Evolutionary conservation across 1,139 yeast species (phyloP).

Genomic region (Nakaseomyces bracarensis): DNA sequence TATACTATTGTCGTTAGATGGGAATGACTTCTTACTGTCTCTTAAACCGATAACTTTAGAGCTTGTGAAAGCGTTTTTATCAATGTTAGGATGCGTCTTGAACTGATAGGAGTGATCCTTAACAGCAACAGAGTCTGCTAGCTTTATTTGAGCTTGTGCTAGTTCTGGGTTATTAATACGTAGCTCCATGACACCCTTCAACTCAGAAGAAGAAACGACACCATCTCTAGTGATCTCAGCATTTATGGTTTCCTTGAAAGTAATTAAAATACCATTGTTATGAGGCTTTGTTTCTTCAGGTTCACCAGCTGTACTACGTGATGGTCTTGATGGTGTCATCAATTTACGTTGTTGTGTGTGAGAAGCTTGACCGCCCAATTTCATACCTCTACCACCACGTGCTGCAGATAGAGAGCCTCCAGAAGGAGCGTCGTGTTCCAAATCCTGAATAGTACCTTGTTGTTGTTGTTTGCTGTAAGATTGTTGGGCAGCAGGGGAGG

Average conservation of each 20-base stretch:
- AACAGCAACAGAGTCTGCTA: conserved; percentile 37
- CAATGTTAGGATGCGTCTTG: conserved; percentile 95
- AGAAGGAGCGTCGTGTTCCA: conserved; percentile 5
- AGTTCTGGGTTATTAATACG: conserved; percentile 69
- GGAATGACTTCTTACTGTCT: conserved; percentile 74
- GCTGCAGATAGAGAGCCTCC: conserved; percentile 1
- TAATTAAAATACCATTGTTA: conserved; percentile 73
- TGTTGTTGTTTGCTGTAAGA: conserved; percentile 24
- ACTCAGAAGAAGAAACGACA: conserved; percentile 59
- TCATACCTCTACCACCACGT: conserved; percentile 24
- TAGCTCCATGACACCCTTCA: conserved; percentile 85
- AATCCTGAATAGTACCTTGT: conserved; percentile 10
- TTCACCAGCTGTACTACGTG: conserved; percentile 21
- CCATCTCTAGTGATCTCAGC: conserved; percentile 86
- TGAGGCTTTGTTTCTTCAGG: conserved; percentile 19
- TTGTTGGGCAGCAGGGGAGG: conserved; percentile 33
- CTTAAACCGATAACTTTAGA: conserved; percentile 60
- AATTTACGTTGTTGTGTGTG: conserved; percentile 13
- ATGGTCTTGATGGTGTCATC: conserved; percentile 14
- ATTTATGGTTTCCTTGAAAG: conserved; percentile 66
- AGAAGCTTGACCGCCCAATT: conserved; percentile 21
- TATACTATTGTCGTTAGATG: conserved; percentile 79
- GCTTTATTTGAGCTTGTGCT: conserved; percentile 56
- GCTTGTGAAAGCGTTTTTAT: conserved; percentile 57
- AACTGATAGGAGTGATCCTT: conserved; percentile 45